Conservation (phyloP, 2,329 filamentous ascomycete species). For the Calonectria montana region DNA sequence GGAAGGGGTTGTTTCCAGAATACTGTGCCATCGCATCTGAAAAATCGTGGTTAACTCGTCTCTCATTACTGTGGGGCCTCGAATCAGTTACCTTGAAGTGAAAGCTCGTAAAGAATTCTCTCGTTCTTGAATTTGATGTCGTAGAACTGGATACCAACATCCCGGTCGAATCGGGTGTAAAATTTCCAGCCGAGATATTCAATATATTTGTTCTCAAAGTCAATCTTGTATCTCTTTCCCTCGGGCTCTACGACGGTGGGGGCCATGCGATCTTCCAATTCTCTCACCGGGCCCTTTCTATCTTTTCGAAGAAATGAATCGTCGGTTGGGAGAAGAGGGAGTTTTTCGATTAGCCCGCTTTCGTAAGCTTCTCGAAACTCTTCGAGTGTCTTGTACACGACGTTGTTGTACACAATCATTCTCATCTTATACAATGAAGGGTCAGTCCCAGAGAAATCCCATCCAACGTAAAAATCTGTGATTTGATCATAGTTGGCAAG, state of each 20-base stretch:
- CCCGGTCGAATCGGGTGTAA: constrained; percentile 24
- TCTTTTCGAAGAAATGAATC: constrained; percentile 31
- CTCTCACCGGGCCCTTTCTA: constrained; percentile 25
- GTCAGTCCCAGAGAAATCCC: constrained; percentile 28
- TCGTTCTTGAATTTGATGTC: constrained; percentile 26
- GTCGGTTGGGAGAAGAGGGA: constrained; percentile 19
- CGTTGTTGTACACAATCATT: constrained; percentile 31
- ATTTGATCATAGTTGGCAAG: constrained; percentile 30
- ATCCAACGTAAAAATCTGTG: constrained; percentile 32
- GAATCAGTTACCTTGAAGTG: constrained; percentile 13
- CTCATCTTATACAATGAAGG: constrained; percentile 27
- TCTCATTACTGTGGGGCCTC: too few species aligned
- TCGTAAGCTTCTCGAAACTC: constrained; percentile 30
- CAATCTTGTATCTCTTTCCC: constrained; percentile 32
- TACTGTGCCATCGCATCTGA: constrained; percentile 24
- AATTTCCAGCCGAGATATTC: constrained; percentile 35
- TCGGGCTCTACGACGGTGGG: constrained; percentile 25
- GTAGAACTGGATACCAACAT: constrained; percentile 25
- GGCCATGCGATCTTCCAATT: constrained; percentile 31
- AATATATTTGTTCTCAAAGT: constrained; percentile 31
- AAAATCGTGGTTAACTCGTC: background rate
- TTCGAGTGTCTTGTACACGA: constrained; percentile 26
- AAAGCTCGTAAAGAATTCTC: constrained; percentile 25
- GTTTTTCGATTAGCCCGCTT: constrained; percentile 21
- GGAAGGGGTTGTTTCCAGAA: constrained; percentile 22